Conservation (phyloP, 208 protist species). For the Pavlovales sp. region DNA sequence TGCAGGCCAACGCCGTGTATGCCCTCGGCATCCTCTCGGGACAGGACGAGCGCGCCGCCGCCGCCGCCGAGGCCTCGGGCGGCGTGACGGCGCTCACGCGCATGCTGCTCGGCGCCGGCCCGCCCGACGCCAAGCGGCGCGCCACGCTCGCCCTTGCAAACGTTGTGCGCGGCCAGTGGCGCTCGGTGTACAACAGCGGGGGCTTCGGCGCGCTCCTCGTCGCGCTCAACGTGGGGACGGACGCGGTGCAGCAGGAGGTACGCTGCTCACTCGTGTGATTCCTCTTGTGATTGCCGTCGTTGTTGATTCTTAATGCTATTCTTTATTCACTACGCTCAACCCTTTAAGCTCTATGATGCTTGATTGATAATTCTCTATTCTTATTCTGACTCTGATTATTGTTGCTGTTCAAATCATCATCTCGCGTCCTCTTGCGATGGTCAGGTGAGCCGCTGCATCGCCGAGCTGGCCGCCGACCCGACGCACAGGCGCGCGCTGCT, state of each 20-base stretch:
- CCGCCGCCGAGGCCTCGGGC: neutral
- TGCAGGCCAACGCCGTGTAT: conserved; percentile 11
- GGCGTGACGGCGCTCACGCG: neutral
- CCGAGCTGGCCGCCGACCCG: neutral
- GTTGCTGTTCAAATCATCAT: no score
- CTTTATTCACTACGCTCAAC: no score
- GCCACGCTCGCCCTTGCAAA: neutral
- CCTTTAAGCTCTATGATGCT: no score
- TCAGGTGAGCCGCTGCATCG: neutral
- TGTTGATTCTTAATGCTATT: no score
- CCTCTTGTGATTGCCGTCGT: no score
- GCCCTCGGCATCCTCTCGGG: conserved; percentile 10
- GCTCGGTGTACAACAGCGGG: neutral
- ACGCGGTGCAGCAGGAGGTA: neutral
- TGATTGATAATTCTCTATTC: no score
- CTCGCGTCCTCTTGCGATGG: no score
- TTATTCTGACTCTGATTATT: no score
- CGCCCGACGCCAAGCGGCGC: neutral
- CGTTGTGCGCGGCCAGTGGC: neutral
- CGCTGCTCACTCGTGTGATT: no score
- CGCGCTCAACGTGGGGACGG: neutral
- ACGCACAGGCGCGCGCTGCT: conserved; percentile 4
- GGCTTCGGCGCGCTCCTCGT: conserved; percentile 1
- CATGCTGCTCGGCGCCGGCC: neutral
- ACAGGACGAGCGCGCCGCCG: neutral